phyloP scores from a whole-genome alignment of 2,329 filamentous ascomycete species.

The Akanthomyces muscarius region DNA sequence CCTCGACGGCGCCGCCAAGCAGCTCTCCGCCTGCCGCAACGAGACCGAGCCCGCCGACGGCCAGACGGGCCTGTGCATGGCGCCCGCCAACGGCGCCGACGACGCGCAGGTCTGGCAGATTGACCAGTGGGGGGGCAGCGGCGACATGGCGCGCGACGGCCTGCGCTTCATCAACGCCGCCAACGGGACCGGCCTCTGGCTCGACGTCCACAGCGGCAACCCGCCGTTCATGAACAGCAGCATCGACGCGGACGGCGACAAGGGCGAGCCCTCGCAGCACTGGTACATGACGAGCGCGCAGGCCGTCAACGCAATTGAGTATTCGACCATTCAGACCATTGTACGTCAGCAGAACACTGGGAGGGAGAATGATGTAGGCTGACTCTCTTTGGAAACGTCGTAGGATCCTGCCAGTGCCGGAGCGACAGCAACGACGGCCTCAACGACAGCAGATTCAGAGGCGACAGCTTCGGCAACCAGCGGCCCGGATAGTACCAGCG shows the following conservation, averaged over 20 bases:
- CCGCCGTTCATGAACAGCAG: constrained; percentile 28
- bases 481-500: neutral
- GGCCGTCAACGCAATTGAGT: constrained; percentile 30
- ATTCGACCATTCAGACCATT: constrained; percentile 30
- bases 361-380: no score
- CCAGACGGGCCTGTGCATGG: constrained; percentile 30
- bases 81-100: constrained; percentile 22
- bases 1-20: constrained; percentile 26
- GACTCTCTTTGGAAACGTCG: no score
- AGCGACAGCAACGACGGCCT: constrained; percentile 18
- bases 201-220: constrained; percentile 32
- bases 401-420: neutral
- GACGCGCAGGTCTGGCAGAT: constrained; percentile 34
- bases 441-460: constrained; percentile 1
- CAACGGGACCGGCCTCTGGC: constrained; percentile 30
- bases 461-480: constrained; percentile 9
- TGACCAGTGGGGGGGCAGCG: constrained; percentile 8
- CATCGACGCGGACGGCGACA: constrained; percentile 23
- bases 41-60: constrained; percentile 23
- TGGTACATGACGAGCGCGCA: constrained; percentile 33
- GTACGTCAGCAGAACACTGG: constrained; percentile 19
- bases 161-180: constrained; percentile 29
- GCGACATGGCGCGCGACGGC: constrained; percentile 27
- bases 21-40: constrained; percentile 29
- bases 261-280: constrained; percentile 29